A percentile compares a stretch with the other conserved stretches of the same genome.
Evolutionary conservation across 306 rosid genomes (phyloP).

Genomic region (Lotus japonicus): DNA sequence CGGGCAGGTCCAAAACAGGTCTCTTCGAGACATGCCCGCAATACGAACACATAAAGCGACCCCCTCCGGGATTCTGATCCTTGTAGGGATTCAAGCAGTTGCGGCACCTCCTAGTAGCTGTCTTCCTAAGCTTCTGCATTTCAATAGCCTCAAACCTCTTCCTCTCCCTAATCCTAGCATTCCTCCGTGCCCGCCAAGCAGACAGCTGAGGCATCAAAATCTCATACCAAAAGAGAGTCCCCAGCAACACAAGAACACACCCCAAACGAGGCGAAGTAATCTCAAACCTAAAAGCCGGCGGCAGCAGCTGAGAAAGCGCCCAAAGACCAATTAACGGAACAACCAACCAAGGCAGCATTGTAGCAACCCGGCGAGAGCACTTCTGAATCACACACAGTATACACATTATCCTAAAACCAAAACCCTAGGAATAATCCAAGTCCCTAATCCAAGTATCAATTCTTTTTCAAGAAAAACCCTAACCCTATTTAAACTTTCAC

Average conservation of each 20-base stretch:
- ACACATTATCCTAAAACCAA: constrained; percentile 86
- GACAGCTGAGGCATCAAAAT: constrained; percentile 98
- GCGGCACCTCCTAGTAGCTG: constrained; percentile 85
- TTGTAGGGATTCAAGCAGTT: constrained; percentile 89
- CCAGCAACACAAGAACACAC: constrained; percentile 82
- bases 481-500: constrained; percentile 20
- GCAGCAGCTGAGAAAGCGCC: constrained; percentile 99
- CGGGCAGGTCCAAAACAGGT: constrained; percentile 89
- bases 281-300: constrained; percentile 93
- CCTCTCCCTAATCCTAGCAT: constrained; percentile 74
- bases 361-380: constrained; percentile 99
- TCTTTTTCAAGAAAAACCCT: constrained; percentile 44
- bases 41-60: constrained; percentile 90
- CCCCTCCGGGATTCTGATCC: constrained; percentile 99
- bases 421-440: background rate
- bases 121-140: constrained; percentile 82
- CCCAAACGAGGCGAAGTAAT: constrained; percentile 91
- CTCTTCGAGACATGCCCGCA: constrained; percentile 94
- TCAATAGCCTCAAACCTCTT: constrained; percentile 88
- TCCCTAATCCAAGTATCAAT: background rate
- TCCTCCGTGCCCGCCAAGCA: constrained; percentile 83
- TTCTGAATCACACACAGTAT: constrained; percentile 99
- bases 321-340: constrained; percentile 88
- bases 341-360: constrained; percentile 99
- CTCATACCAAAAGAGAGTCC: constrained; percentile 98